A percentile compares a stretch with the other conserved stretches of the same genome.
These are phyloP conservation scores for Penicillium antarcticum DNA, from an alignment of 495 filamentous ascomycete genomes.

Conservation along the genomic window DNA sequence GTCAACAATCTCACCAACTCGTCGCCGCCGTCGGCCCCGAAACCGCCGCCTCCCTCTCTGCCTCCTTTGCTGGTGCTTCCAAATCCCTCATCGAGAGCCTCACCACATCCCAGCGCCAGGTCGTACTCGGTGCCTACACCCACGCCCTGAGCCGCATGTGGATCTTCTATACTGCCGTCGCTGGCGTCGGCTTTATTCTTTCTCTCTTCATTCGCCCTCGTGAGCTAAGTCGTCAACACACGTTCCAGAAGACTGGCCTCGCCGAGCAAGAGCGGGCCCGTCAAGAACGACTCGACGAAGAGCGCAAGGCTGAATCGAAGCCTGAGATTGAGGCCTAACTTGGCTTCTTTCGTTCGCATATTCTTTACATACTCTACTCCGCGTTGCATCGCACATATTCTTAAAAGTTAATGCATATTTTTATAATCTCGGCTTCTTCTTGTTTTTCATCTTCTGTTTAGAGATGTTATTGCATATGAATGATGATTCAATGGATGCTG, in stretches of 20 bases:
- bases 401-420: not conserved
- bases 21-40: conserved; percentile 31
- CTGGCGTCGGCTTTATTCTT: conserved; percentile 50
- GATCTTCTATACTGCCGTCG: conserved; percentile 58
- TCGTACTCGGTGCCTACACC: conserved; percentile 54
- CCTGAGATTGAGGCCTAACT: conserved; percentile 26
- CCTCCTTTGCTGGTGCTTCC: conserved; percentile 55
- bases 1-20: conserved; percentile 37
- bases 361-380: not conserved
- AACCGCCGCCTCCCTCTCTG: conserved; percentile 27
- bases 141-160: conserved; percentile 62
- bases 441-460: no score
- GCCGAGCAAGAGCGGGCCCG: conserved; percentile 46
- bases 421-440: no score
- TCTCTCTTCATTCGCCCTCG: conserved; percentile 53
- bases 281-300: conserved; percentile 32
- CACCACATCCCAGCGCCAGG: conserved; percentile 37
- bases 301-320: conserved; percentile 20
- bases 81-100: conserved; percentile 53
- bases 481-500: no score
- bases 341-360: not conserved
- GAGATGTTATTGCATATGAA: no score
- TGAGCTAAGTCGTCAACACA: conserved; percentile 56
- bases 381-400: not conserved
- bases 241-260: conserved; percentile 61